A percentile compares a stretch with the other conserved stretches of the same genome.
Conservation (phyloP, 805 yeast species). For the Saturnispora gosingensis region DNA sequence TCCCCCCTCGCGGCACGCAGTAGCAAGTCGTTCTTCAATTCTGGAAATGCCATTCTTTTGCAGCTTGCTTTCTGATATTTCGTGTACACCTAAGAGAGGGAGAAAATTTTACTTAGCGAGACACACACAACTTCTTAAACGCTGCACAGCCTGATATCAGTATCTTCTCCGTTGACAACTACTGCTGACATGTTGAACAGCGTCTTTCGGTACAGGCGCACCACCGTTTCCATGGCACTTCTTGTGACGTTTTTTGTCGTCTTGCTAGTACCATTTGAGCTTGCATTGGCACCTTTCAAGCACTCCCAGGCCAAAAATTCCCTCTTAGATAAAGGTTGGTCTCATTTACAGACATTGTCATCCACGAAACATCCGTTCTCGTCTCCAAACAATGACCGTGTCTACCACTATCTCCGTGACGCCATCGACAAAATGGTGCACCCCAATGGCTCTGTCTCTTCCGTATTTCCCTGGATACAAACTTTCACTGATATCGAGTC, state of each 20-base stretch:
- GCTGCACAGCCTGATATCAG: background rate
- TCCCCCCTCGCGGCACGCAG: slow-evolving; percentile 89
- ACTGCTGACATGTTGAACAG: background rate
- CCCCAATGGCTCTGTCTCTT: background rate
- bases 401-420: slow-evolving; percentile 54
- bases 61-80: background rate
- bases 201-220: slow-evolving; percentile 52
- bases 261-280: slow-evolving; percentile 25
- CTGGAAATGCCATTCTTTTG: slow-evolving; percentile 42
- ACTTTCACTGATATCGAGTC: slow-evolving; percentile 5
- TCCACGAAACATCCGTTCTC: slow-evolving; percentile 66
- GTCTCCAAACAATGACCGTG: slow-evolving; percentile 65
- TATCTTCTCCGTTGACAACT: background rate
- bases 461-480: slow-evolving; percentile 2
- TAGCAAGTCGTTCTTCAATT: slow-evolving; percentile 80
- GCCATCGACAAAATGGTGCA: background rate
- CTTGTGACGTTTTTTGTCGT: slow-evolving; percentile 38
- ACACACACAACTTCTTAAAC: too few species aligned
- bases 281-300: slow-evolving; percentile 23
- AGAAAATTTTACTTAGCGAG: background rate
- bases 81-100: background rate
- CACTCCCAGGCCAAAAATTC: background rate
- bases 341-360: slow-evolving; percentile 62
- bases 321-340: slow-evolving; percentile 45
- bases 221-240: slow-evolving; percentile 52